phyloP scores from a whole-genome alignment of 202 grass and related monocot species.

The Hordeum pubiflorum region DNA sequence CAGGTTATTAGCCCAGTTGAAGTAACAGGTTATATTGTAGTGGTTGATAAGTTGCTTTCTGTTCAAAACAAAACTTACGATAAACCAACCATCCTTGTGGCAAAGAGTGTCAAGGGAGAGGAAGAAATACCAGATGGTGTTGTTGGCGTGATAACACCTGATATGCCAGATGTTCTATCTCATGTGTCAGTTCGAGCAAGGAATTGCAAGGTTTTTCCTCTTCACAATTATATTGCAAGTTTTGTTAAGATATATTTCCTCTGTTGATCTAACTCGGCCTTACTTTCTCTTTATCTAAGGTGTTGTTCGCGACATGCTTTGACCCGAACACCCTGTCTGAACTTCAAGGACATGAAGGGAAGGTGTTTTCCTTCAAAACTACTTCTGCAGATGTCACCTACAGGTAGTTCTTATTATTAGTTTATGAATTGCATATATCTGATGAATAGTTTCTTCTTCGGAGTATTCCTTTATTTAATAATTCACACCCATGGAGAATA shows the following conservation, averaged over 20 bases:
- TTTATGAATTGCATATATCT: slow-evolving; percentile 5
- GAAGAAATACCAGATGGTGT: slow-evolving; percentile 94
- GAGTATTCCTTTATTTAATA: slow-evolving; percentile 1
- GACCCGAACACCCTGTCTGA: slow-evolving; percentile 54
- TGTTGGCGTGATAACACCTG: slow-evolving; percentile 84
- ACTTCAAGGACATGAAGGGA: slow-evolving; percentile 65
- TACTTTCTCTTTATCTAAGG: slow-evolving; percentile 36
- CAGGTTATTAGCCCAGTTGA: slow-evolving; percentile 96
- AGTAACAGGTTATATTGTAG: slow-evolving; percentile 77
- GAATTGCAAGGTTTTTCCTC: slow-evolving; percentile 77
- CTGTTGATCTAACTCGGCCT: neutral
- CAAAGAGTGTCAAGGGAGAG: slow-evolving; percentile 93
- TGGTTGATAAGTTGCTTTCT: slow-evolving; percentile 68
- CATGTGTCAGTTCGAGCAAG: slow-evolving; percentile 97
- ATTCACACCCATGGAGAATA: neutral
- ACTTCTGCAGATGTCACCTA: slow-evolving; percentile 82
- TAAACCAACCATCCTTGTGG: slow-evolving; percentile 77
- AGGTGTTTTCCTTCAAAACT: slow-evolving; percentile 63
- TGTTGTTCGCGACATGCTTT: slow-evolving; percentile 94
- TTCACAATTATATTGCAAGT: slow-evolving; percentile 6
- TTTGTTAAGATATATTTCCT: slow-evolving; percentile 18
- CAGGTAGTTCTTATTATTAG: slow-evolving; percentile 41
- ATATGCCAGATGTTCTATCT: slow-evolving; percentile 98
- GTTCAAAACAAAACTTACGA: slow-evolving; percentile 85
- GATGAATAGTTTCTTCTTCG: slow-evolving; percentile 18